Evolutionary conservation across 2,329 filamentous ascomycete species (phyloP), one percentile per base, ranked within the genome.

Genomic region (Fusarium succisae): DNA sequence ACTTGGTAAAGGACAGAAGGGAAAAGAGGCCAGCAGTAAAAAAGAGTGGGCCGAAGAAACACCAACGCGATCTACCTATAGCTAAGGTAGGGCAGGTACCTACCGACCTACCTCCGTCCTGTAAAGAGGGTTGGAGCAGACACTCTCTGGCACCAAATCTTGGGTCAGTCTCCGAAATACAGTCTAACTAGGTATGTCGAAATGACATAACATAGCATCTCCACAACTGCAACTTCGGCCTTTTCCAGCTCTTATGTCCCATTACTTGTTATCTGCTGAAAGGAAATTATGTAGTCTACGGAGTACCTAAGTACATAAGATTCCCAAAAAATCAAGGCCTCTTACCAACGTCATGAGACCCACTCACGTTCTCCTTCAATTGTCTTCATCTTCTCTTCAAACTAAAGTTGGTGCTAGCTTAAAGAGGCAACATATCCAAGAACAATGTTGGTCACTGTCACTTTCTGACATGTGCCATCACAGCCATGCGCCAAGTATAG

Each of bases 1-100:
- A 64, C 56, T 55, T 65, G 45, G 69, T 53, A 72, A 48, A 67
- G 56, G 55, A 65, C 75, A 54, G 53, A 60, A 69, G 39, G 61
- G 41, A 58, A 69, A 74, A 70, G 54, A 69, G 61, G 59, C 64
- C 72, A 75, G 50, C 60, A 70, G 56, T 60, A 45, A 50, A 70
- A 74, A 75, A n/a, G 73, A 74, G 72, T 74, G 72, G 72, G 64
- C 37, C 70, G n/a, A 50, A 60, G 58, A 58, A 62, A 45, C 62
- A 47, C 62, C 51, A 60, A 44, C 45, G 48, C 61, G 37, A 35
- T 56, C 22, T 50, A 38, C 10, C 32, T 35, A 35, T 30, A 48
- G 26, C 28, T 32, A n/a, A 32, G 47, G 28, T 50, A 32, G 20
- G 45, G 28, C 24, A 32, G 13, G 9, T 47, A 47, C 24, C 24